A percentile compares a stretch with the other conserved stretches of the same genome.
phyloP scores from a whole-genome alignment of 495 filamentous ascomycete species.

The Hypoxylon fragiforme region DNA sequence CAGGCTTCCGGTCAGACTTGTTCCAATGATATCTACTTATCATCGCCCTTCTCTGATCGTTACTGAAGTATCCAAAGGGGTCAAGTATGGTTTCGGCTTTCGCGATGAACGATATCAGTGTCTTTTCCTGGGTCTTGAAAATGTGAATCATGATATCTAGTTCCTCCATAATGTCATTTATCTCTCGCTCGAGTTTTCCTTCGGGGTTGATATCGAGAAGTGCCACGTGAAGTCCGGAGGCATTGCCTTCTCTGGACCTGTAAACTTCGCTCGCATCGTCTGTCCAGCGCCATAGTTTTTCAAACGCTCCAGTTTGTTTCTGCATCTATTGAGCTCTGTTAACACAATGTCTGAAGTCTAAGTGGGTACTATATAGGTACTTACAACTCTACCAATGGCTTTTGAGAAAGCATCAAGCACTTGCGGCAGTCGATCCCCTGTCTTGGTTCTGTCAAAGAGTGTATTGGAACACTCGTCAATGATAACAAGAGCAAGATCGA shows the following conservation, averaged over 20 bases:
- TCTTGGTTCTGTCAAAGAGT: slow-evolving; percentile 63
- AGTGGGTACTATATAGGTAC: slow-evolving; percentile 6
- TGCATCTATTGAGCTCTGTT: slow-evolving; percentile 45
- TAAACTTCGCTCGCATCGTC: slow-evolving; percentile 34
- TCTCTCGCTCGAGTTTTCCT: slow-evolving; percentile 63
- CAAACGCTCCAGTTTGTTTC: slow-evolving; percentile 41
- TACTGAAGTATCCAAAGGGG: slow-evolving; percentile 25
- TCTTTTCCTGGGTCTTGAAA: slow-evolving; percentile 57
- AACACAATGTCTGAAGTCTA: background rate
- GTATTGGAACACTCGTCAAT: slow-evolving; percentile 65
- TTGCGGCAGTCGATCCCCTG: slow-evolving; percentile 62
- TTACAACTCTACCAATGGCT: slow-evolving; percentile 46
- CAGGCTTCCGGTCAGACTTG: background rate
- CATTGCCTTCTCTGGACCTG: slow-evolving; percentile 26
- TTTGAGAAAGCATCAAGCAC: slow-evolving; percentile 72
- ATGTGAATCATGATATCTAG: slow-evolving; percentile 71
- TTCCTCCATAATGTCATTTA: slow-evolving; percentile 74
- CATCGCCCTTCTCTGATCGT: slow-evolving; percentile 4
- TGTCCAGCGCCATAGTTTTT: slow-evolving; percentile 45
- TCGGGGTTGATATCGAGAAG: slow-evolving; percentile 70
- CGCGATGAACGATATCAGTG: slow-evolving; percentile 60
- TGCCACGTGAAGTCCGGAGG: slow-evolving; percentile 44
- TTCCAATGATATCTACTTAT: background rate
- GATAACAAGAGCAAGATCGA: slow-evolving; percentile 68
- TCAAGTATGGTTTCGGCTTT: slow-evolving; percentile 50